Percentiles rank a stretch among this genome's conserved stretches.
phyloP scores from a whole-genome alignment of 768 basidiomycete species.

The Phaeotremella skinneri region DNA sequence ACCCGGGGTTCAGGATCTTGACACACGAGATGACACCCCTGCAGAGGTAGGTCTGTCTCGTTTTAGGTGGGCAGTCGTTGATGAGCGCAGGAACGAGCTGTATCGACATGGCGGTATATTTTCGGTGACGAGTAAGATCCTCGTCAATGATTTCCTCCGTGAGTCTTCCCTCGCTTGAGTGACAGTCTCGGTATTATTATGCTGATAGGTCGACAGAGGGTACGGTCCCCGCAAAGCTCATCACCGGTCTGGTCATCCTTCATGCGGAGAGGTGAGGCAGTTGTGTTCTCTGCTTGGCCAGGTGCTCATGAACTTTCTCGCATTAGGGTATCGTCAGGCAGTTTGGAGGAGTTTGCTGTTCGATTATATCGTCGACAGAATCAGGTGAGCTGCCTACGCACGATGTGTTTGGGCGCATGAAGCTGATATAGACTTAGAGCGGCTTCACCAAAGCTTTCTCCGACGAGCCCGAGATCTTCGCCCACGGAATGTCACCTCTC shows the following conservation, averaged over 20 bases:
- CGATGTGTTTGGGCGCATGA: background rate
- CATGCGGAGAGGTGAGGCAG: constrained; percentile 78
- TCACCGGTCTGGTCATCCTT: constrained; percentile 83
- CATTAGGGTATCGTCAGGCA: constrained; percentile 73
- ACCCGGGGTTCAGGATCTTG: constrained; percentile 77
- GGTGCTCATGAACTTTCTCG: constrained; percentile 1
- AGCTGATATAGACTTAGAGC: constrained; percentile 46
- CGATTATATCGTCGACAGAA: constrained; percentile 88
- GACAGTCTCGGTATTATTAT: background rate
- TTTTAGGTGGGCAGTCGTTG: background rate
- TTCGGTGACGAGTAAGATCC: constrained; percentile 87
- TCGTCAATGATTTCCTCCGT: constrained; percentile 92
- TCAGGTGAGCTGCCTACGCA: constrained; percentile 51
- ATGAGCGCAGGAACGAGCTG: constrained; percentile 65
- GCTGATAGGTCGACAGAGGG: constrained; percentile 54
- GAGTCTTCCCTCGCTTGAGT: constrained; percentile 8
- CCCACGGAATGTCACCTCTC: constrained; percentile 84
- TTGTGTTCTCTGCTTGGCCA: background rate
- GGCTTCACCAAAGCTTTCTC: constrained; percentile 97
- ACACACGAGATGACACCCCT: constrained; percentile 75
- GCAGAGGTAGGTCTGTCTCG: constrained; percentile 63
- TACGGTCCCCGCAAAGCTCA: constrained; percentile 71
- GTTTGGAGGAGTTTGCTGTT: constrained; percentile 87
- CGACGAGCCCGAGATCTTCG: constrained; percentile 93
- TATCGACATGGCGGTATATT: constrained; percentile 87